Evolutionary conservation across 306 rosid species (phyloP).

Genomic region (Canavalia gladiata): DNA sequence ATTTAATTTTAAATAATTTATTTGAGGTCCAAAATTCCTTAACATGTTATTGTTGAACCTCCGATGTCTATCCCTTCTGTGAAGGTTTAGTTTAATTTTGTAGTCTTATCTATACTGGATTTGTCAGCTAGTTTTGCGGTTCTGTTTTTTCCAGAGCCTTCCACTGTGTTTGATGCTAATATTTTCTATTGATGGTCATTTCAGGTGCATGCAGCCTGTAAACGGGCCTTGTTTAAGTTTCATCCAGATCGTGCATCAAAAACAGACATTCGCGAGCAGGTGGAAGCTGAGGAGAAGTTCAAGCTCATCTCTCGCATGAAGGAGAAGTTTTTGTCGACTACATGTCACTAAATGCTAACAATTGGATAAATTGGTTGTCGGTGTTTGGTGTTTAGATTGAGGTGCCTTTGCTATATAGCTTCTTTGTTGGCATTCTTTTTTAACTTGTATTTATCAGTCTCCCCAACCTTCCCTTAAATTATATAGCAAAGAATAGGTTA

Average conservation of each 20-base stretch:
- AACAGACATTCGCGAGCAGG: conserved; percentile 76
- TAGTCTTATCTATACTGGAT: not conserved
- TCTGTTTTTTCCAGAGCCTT: not conserved
- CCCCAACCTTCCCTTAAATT: conserved; percentile 19
- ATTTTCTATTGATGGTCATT: conserved; percentile 46
- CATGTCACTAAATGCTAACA: conserved; percentile 50
- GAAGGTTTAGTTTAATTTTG: conserved; percentile 13
- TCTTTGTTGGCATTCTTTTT: not conserved
- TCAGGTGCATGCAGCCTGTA: conserved; percentile 90
- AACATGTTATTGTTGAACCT: not conserved
- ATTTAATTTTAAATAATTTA: not conserved
- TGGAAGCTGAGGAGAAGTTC: conserved; percentile 92
- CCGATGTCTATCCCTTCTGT: not conserved
- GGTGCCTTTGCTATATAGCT: conserved; percentile 22
- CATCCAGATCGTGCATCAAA: conserved; percentile 93
- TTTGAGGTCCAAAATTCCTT: conserved; percentile 13
- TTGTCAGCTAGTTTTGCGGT: not conserved
- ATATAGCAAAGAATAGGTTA: conserved; percentile 29
- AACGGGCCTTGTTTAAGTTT: conserved; percentile 78
- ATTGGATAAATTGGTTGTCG: conserved; percentile 23
- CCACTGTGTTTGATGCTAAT: not conserved
- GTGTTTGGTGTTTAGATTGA: conserved; percentile 16
- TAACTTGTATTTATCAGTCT: conserved; percentile 31
- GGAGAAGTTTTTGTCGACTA: conserved; percentile 59
- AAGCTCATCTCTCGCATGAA: conserved; percentile 89